Evolutionary conservation across 176 grass and related monocot species (phyloP), one percentile per base, ranked within the genome.

Genomic region (Ampelocalamus luodianensis): DNA sequence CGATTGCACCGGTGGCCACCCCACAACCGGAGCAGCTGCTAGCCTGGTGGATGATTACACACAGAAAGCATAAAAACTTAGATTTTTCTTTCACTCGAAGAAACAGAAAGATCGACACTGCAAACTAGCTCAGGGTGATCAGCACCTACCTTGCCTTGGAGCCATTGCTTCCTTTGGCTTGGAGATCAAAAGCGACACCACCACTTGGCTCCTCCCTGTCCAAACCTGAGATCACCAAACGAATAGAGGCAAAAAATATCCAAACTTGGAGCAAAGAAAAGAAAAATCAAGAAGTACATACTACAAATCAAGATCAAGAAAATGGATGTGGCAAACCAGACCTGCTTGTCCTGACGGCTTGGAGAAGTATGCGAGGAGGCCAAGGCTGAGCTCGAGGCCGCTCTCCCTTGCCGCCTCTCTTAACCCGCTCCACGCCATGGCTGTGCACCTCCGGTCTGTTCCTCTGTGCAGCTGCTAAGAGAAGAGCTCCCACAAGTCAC

Each of bases 1-100:
- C 56, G 94, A 92, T 17, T 88, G 85, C 68, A 97, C 89, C 27
- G 94, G 94, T 71, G 94, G 94, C 94, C 94, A 97, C 42, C 94
- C 94, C 15, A 97, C 92, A 60, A 94, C 88, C 64, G 94, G 91
- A 42, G 81, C 72, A 15, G 77, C 78, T 11, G 82, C 60, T 22
- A 71, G 17, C 84, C 85, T 94, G 60, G 20, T 76, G 49, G 16
- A 0, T 13, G 17, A 24, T 56, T 22, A 3, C n/a, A 23, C 15
- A 62, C 4, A 54, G 1, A 65, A 27, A 78, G 27, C 0, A 61
- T 22, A 0, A 27, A 79, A 82, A 68, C 42, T 1, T 38, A 27
- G 36, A 13, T 2, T 0, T 48, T 34, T 27, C 12, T 50, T 13
- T 23, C 5, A 58, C 0, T 34, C 8, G 0, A 29, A 15, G 12